These are phyloP conservation scores for Raffaelea ambrosiae DNA, from an alignment of 2,329 filamentous ascomycete species.

Conservation along the genomic window DNA sequence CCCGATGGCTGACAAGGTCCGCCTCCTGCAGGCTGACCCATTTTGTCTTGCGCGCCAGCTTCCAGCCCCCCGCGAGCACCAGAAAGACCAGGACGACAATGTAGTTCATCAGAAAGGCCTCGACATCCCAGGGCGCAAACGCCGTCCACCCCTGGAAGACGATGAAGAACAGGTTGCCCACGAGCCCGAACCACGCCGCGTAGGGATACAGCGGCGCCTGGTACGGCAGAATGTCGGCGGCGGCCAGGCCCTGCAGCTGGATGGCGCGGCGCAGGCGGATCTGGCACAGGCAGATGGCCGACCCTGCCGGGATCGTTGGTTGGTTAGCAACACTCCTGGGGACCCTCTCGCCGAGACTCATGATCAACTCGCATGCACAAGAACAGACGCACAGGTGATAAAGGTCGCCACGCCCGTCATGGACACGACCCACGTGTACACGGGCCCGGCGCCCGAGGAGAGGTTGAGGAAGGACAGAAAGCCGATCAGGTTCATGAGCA, in stretches of 20 bases:
- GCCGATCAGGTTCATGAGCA: slow-evolving; percentile 48
- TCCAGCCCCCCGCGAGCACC: neutral
- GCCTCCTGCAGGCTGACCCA: neutral
- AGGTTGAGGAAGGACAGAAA: slow-evolving; percentile 57
- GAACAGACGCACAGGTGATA: slow-evolving; percentile 1
- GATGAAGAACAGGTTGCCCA: neutral
- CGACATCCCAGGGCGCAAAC: neutral
- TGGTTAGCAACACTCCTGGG: neutral
- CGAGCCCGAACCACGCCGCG: neutral
- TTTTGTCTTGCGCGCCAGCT: neutral
- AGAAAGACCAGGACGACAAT: neutral
- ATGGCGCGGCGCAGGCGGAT: neutral
- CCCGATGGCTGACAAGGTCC: too few species aligned
- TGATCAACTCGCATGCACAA: too few species aligned
- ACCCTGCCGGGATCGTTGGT: neutral
- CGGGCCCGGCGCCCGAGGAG: slow-evolving; percentile 39
- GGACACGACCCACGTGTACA: slow-evolving; percentile 1
- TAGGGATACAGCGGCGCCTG: neutral
- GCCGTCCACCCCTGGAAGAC: slow-evolving; percentile 2
- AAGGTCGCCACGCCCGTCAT: slow-evolving; percentile 1
- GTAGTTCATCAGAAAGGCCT: slow-evolving; percentile 1
- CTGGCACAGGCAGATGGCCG: neutral
- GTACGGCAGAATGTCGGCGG: neutral
- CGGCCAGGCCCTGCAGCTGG: neutral
- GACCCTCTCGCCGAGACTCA: too few species aligned